Evolutionary conservation across 495 filamentous ascomycete species (phyloP).

Genomic region (Penicillium paradoxum): DNA sequence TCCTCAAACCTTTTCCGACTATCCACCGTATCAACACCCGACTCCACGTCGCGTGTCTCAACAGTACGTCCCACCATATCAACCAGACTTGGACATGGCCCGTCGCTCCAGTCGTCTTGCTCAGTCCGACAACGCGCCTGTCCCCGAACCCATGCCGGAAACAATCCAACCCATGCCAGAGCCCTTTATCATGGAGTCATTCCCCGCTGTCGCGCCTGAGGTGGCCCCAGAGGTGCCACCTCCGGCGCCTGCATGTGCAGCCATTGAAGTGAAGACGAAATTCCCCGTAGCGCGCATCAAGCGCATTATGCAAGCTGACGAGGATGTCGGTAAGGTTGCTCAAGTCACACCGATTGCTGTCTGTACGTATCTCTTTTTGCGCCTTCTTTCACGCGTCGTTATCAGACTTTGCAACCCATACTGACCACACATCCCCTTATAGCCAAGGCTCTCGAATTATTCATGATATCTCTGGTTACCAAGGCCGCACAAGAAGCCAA

Average conservation of each 20-base stretch:
- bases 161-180: slow-evolving; percentile 20
- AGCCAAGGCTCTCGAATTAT: slow-evolving; percentile 90
- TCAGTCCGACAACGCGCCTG: slow-evolving; percentile 29
- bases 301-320: slow-evolving; percentile 99
- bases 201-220: not conserved
- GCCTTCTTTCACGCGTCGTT: not conserved
- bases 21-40: slow-evolving; percentile 24
- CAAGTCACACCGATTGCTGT: slow-evolving; percentile 94
- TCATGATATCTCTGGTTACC: slow-evolving; percentile 90
- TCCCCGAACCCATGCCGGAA: slow-evolving; percentile 15
- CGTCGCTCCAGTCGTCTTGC: slow-evolving; percentile 42
- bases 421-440: slow-evolving; percentile 6
- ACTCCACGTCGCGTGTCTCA: slow-evolving; percentile 25
- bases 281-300: slow-evolving; percentile 98
- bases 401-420: slow-evolving; percentile 5
- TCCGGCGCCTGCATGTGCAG: slow-evolving; percentile 23
- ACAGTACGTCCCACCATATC: slow-evolving; percentile 34
- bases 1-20: slow-evolving; percentile 39
- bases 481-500: slow-evolving; percentile 80
- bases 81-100: slow-evolving; percentile 36
- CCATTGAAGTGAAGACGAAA: slow-evolving; percentile 82
- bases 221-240: slow-evolving; percentile 11
- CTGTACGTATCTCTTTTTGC: slow-evolving; percentile 49
- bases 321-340: slow-evolving; percentile 97
- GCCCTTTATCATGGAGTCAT: slow-evolving; percentile 11